Evolutionary conservation across 2,329 filamentous ascomycete genomes (phyloP).

Genomic region (Zymoseptoria tritici): DNA sequence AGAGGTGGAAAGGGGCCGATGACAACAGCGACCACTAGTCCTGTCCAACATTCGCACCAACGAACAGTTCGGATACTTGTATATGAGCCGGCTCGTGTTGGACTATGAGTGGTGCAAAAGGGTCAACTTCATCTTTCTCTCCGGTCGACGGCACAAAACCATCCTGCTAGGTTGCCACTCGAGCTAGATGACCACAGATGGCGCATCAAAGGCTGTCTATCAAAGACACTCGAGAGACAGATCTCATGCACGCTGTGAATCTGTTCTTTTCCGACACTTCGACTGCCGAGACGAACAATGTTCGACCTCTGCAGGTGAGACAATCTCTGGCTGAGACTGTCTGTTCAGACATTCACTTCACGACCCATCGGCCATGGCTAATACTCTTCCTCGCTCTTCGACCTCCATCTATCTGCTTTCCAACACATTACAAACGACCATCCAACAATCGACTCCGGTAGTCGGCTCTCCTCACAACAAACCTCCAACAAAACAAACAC

Average conservation of each 20-base stretch:
- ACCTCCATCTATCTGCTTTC: not conserved
- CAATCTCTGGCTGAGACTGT: not conserved
- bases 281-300: not conserved
- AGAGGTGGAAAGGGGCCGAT: no score
- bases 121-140: no score
- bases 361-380: not conserved
- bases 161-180: no score
- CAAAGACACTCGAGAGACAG: not conserved
- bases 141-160: no score
- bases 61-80: no score
- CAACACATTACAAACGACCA: not conserved
- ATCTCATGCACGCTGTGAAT: not conserved
- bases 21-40: no score
- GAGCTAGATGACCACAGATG: no score
- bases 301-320: not conserved
- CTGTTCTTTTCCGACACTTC: not conserved
- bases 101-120: no score
- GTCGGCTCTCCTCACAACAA: not conserved
- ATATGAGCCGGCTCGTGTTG: no score
- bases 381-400: not conserved
- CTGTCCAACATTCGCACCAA: no score
- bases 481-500: not conserved
- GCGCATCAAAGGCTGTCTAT: not conserved
- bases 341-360: not conserved
- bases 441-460: not conserved